These are phyloP conservation scores for Helichrysum umbraculigerum DNA, from an alignment of 129 eudicot genomes.

Conservation along the genomic window DNA sequence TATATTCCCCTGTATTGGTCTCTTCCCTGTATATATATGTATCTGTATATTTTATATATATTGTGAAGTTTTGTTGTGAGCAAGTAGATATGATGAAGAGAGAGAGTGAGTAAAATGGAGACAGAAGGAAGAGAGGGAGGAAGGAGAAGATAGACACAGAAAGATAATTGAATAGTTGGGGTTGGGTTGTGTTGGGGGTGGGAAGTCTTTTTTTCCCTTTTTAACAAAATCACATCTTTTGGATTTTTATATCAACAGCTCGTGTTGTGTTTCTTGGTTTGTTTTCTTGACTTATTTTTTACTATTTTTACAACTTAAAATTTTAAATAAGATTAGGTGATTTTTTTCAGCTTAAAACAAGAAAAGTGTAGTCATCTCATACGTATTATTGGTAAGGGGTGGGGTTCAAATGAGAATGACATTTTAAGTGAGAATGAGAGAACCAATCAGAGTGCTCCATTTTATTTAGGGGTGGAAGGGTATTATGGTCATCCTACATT, in stretches of 20 bases:
- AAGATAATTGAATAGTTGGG: conserved; percentile 9
- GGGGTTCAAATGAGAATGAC: no score
- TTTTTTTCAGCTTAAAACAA: no score
- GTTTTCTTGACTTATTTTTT: not conserved
- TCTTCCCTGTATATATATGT: conserved; percentile 10
- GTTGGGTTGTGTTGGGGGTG: conserved; percentile 2
- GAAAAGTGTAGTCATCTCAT: not conserved
- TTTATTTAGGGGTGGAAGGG: no score
- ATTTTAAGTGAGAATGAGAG: no score
- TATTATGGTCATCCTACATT: no score
- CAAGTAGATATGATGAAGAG: conserved; percentile 14
- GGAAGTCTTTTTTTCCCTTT: not conserved
- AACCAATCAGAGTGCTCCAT: no score
- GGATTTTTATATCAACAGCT: conserved; percentile 7
- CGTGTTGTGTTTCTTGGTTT: conserved; percentile 1
- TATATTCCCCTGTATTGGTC: not conserved
- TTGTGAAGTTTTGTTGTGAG: conserved; percentile 13
- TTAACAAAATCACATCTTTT: conserved; percentile 25
- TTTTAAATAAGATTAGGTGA: not conserved
- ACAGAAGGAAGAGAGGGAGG: conserved; percentile 15
- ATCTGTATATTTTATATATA: not conserved
- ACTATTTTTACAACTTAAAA: no score
- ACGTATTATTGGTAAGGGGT: not conserved
- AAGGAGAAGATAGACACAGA: conserved; percentile 24
- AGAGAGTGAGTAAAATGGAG: conserved; percentile 13